Base-by-base conservation (phyloP, 352 stramenopile species). In the Phytophthora rubi region DNA sequence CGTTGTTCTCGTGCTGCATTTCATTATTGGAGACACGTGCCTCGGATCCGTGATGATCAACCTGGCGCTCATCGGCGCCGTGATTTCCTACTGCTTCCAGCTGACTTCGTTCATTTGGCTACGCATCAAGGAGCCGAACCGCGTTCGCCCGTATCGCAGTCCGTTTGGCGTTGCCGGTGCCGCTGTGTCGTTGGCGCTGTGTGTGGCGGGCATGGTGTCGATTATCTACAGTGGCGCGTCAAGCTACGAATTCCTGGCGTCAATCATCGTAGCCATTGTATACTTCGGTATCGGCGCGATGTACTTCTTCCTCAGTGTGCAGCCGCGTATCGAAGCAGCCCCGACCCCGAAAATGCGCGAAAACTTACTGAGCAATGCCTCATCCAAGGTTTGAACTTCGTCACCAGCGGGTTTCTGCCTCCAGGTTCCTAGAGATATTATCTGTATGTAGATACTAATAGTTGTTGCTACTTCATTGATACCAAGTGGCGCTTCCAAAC, bases 31-130 rank as follows among this genome's bases (percentile, higher is more conserved):
- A 13, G 81, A 90, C 62, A 70, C 77, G 4, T 74, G 80, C 6
- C 76, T 91, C 26, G 82, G 76, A 23, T 88, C 83, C 2, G 83
- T 92, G 23, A 49, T 92, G 52, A 90, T 92, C 77, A 92, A 92
- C 54, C 68, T 92, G 15, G 80, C 83, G 49, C 69, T 90, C 57
- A 90, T 89, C 49, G 84, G 82, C 13, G 82, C 84, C 10, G 70
- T 92, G 35, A 83, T 84, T 64, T 92, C 82, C 18, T 90, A 92
- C 67, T 49, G 54, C 5, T 81, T 90, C 58, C 83, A 90, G 61
- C 62, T 89, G 23, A 67, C 61, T 7, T 81, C 83, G 23, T 92
- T 90, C 63, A 88, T 92, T 53, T 63, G 61, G 10, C 61, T 92
- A 45, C 83, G 83, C 45, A 49, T 85, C 39, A 75, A 78, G 23